Conservation (phyloP, 1,139 yeast genomes). For the Tardiomyces blankii region DNA sequence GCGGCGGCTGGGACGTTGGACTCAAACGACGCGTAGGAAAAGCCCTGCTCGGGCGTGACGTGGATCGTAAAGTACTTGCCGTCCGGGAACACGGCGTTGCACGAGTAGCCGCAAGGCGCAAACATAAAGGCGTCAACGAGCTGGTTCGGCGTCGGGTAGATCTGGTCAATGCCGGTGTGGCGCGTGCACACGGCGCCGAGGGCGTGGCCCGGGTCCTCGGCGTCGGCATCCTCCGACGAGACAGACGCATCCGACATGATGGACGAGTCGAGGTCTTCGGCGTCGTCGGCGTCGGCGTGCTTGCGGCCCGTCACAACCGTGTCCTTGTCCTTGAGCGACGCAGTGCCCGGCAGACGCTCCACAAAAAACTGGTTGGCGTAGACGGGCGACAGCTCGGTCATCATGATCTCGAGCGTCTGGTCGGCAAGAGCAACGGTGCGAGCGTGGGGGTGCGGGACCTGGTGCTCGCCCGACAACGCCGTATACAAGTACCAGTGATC, state of each 20-base stretch:
- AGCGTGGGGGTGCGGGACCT: not conserved
- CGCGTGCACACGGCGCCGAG: slow-evolving; percentile 60
- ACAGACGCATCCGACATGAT: slow-evolving; percentile 13
- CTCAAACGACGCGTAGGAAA: slow-evolving; percentile 95
- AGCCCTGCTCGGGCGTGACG: slow-evolving; percentile 86
- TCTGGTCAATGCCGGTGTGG: slow-evolving; percentile 45
- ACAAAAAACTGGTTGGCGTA: slow-evolving; percentile 54
- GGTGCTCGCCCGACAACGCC: slow-evolving; percentile 5
- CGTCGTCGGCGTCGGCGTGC: slow-evolving; percentile 13
- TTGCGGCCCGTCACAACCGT: slow-evolving; percentile 1
- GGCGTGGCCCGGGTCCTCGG: slow-evolving; percentile 68
- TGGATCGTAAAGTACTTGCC: slow-evolving; percentile 78
- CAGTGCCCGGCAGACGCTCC: slow-evolving; percentile 37
- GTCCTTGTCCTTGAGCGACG: slow-evolving; percentile 3
- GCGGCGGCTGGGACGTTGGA: slow-evolving; percentile 56
- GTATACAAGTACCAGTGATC: slow-evolving; percentile 90
- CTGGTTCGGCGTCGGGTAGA: slow-evolving; percentile 34
- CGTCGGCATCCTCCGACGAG: slow-evolving; percentile 31
- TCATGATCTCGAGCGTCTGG: slow-evolving; percentile 79
- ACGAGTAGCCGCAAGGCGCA: slow-evolving; percentile 93
- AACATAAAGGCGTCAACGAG: slow-evolving; percentile 76
- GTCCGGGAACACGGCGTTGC: slow-evolving; percentile 59
- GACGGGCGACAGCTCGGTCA: slow-evolving; percentile 68
- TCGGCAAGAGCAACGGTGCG: slow-evolving; percentile 29
- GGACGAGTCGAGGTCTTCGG: slow-evolving; percentile 19